phyloP scores from a whole-genome alignment of 768 basidiomycete genomes.

The Pluteus cervinus region DNA sequence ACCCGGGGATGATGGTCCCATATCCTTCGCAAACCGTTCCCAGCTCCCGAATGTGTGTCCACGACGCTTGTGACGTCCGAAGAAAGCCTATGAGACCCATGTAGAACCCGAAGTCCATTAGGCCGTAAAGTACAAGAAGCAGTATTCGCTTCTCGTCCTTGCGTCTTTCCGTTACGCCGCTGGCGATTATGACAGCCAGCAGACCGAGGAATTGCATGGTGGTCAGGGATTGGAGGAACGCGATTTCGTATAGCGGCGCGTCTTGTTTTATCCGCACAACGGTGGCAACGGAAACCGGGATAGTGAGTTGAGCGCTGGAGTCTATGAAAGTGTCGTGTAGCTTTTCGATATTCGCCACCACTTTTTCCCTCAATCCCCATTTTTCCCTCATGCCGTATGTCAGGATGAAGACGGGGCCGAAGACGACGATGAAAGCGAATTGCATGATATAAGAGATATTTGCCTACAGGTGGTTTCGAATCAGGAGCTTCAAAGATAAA shows the following conservation, averaged over 20 bases:
- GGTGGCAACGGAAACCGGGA: conserved; percentile 12
- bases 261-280: conserved; percentile 11
- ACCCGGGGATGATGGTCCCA: too few species aligned
- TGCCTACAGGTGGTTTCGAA: too few species aligned
- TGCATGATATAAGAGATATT: conserved; percentile 14
- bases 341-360: conserved; percentile 1
- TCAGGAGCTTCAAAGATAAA: too few species aligned
- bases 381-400: too few species aligned
- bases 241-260: conserved; percentile 13
- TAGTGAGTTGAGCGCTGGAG: conserved; percentile 12
- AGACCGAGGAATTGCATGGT: conserved; percentile 13
- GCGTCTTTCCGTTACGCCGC: too few species aligned
- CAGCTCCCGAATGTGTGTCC: conserved; percentile 8
- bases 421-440: conserved; percentile 9
- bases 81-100: conserved; percentile 11
- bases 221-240: conserved; percentile 12
- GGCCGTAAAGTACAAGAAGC: too few species aligned
- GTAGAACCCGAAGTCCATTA: conserved; percentile 10
- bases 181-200: conserved; percentile 8
- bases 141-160: too few species aligned
- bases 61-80: conserved; percentile 7
- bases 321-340: conserved; percentile 10
- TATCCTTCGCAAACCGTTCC: conserved; percentile 9
- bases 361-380: conserved; percentile 1
- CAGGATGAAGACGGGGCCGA: conserved; percentile 9